phyloP scores from a whole-genome alignment of 2,329 filamentous ascomycete genomes.

The Trichoderma lentiforme region DNA sequence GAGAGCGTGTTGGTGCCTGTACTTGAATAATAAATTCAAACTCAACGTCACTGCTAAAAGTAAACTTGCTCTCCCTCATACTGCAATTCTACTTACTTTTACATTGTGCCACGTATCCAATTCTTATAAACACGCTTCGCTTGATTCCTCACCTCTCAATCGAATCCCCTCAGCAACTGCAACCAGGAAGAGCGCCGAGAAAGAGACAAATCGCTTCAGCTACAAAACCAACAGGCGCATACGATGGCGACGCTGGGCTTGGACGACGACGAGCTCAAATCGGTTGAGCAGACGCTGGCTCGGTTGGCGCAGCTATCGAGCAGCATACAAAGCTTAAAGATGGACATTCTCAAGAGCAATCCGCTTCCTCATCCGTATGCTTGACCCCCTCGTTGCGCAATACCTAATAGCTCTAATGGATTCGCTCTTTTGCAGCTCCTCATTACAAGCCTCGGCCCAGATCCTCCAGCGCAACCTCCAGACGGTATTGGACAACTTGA shows the following conservation, averaged over 20 bases:
- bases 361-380: conserved; percentile 65
- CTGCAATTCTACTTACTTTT: not conserved
- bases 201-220: not conserved
- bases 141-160: not conserved
- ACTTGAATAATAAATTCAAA: not conserved
- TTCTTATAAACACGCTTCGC: not conserved
- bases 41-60: not conserved
- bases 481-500: conserved; percentile 62
- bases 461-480: conserved; percentile 70
- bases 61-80: not conserved
- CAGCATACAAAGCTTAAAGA: conserved; percentile 62
- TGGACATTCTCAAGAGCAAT: conserved; percentile 58
- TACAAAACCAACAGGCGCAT: not conserved
- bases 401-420: not conserved
- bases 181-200: not conserved
- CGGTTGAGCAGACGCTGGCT: conserved; percentile 67
- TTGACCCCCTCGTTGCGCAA: not conserved
- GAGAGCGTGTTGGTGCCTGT: not conserved
- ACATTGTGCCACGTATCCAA: not conserved
- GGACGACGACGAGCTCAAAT: conserved; percentile 59
- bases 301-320: conserved; percentile 66
- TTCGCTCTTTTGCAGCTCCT: conserved; percentile 48
- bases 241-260: conserved; percentile 47
- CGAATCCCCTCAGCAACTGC: not conserved
- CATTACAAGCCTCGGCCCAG: conserved; percentile 66